Percentiles rank a stretch among this genome's conserved stretches.
These are phyloP conservation scores for Toxicodendron radicans DNA, from an alignment of 345 rosid genomes.

Conservation along the genomic window DNA sequence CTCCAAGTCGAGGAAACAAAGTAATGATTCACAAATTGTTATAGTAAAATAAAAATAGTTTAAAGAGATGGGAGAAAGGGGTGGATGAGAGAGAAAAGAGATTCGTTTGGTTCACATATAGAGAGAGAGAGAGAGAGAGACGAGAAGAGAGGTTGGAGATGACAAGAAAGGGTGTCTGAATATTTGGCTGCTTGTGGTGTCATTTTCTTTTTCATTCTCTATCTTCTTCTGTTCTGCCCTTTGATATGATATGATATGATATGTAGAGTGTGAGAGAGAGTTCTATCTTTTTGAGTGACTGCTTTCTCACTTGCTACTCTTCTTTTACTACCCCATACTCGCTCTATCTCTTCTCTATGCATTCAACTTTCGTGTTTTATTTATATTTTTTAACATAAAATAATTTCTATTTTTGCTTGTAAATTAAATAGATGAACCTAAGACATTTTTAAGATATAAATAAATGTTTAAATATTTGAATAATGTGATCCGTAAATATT, in stretches of 20 bases:
- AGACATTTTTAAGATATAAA: no score
- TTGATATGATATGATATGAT: constrained; percentile 1
- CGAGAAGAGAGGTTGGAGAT: neutral
- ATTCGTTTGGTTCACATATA: constrained; percentile 19
- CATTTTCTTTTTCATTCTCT: constrained; percentile 32
- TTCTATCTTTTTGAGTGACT: neutral
- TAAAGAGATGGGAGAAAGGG: constrained; percentile 5
- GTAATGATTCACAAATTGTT: constrained; percentile 15
- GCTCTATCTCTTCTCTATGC: neutral
- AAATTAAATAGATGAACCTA: no score
- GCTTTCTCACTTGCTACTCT: neutral
- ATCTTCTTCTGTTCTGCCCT: neutral
- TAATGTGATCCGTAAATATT: no score
- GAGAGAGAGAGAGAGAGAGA: neutral
- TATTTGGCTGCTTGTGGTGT: constrained; percentile 31
- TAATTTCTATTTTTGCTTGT: no score
- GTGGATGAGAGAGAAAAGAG: constrained; percentile 20
- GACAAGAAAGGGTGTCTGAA: constrained; percentile 19
- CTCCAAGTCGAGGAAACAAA: constrained; percentile 20
- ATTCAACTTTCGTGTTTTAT: neutral
- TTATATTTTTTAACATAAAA: no score
- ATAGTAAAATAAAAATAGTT: neutral
- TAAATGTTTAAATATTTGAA: no score
- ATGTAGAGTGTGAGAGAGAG: neutral
- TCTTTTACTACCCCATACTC: neutral